A percentile compares a stretch with the other conserved stretches of the same genome.
phyloP scores from a whole-genome alignment of 2,329 filamentous ascomycete species.

The Monilinia fructicola region DNA sequence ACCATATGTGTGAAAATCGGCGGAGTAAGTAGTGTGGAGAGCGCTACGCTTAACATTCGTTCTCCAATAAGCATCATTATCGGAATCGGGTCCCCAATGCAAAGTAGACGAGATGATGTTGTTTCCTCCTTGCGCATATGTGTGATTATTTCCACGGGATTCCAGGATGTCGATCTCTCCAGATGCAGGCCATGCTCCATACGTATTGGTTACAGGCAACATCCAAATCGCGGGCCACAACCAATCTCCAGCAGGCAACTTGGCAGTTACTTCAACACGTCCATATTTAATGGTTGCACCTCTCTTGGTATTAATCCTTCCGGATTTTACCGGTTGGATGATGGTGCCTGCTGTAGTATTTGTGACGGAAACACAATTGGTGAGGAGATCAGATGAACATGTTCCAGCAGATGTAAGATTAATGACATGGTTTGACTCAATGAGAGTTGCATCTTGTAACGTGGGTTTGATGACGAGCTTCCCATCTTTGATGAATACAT shows the following conservation, averaged over 20 bases:
- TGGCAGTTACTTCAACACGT: slow-evolving; percentile 75
- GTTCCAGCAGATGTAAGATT: slow-evolving; percentile 65
- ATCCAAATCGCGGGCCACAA: slow-evolving; percentile 93
- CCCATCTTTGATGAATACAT: slow-evolving; percentile 70
- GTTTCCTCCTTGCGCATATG: slow-evolving; percentile 74
- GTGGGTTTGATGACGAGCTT: slow-evolving; percentile 75
- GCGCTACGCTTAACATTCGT: slow-evolving; percentile 76
- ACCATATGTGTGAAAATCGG: slow-evolving; percentile 72
- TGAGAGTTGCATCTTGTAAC: slow-evolving; percentile 65
- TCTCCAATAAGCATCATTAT: slow-evolving; percentile 78
- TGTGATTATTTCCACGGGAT: slow-evolving; percentile 78
- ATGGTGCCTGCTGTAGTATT: slow-evolving; percentile 77
- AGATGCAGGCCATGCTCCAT: slow-evolving; percentile 75
- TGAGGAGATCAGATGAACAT: slow-evolving; percentile 62
- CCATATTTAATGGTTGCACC: slow-evolving; percentile 75
- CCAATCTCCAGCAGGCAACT: slow-evolving; percentile 77
- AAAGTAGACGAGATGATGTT: slow-evolving; percentile 76
- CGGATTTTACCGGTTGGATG: slow-evolving; percentile 75
- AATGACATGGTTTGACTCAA: slow-evolving; percentile 66
- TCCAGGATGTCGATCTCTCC: slow-evolving; percentile 85
- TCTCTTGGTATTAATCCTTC: slow-evolving; percentile 72
- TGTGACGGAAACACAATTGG: slow-evolving; percentile 67
- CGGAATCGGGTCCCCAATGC: slow-evolving; percentile 75
- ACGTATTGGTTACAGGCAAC: slow-evolving; percentile 70
- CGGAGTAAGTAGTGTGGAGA: slow-evolving; percentile 71